Conservation (phyloP, 768 basidiomycete genomes). For the Mycena kentingensis region DNA sequence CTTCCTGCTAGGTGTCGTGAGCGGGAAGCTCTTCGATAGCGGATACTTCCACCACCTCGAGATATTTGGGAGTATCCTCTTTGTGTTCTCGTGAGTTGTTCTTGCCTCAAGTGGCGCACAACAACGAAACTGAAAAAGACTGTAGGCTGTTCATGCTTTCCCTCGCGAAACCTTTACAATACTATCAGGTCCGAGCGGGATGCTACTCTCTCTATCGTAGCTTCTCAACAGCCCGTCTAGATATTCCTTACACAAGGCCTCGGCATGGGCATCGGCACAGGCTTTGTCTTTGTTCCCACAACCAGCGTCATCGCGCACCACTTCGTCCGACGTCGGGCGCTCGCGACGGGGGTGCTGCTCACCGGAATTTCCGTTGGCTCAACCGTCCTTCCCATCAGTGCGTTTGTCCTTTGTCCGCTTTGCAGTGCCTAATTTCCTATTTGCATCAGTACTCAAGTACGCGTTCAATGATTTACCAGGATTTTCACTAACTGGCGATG, state of each 20-base stretch:
- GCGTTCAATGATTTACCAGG: background rate
- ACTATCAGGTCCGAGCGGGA: background rate
- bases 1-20: background rate
- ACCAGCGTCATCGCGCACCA: background rate
- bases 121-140: background rate
- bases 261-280: conserved; percentile 1
- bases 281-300: background rate
- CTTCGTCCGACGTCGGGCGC: background rate
- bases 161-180: background rate
- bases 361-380: conserved; percentile 1
- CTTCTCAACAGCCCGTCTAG: too few relatives aligned
- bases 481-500: background rate
- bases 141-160: background rate
- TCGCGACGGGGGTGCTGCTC: background rate
- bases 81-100: background rate
- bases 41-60: background rate
- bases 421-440: background rate
- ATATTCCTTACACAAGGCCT: background rate
- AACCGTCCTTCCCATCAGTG: conserved; percentile 2
- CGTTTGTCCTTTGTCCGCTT: too few relatives aligned
- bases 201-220: background rate
- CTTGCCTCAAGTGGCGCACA: background rate
- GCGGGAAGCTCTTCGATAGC: background rate
- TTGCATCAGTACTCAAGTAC: background rate
- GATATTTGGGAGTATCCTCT: background rate